phyloP scores from a whole-genome alignment of 192 early-diverging fungal species.

The Nowakowskiella sp. region DNA sequence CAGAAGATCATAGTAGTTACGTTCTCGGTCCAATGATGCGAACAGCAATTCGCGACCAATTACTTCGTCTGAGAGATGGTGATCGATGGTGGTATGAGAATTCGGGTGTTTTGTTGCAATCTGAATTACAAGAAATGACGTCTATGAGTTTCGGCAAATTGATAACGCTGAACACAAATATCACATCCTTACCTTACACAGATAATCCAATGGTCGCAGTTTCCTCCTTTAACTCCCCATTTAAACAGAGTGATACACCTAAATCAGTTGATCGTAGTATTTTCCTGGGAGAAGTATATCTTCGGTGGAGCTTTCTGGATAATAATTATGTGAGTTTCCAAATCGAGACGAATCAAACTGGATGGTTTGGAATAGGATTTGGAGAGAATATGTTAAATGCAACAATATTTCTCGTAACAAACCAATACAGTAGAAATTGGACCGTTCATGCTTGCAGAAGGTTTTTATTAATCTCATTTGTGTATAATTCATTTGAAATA shows the following conservation, averaged over 20 bases:
- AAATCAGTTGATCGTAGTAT: neutral
- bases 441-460: conserved; percentile 24
- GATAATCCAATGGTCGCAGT: conserved; percentile 20
- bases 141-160: conserved; percentile 19
- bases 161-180: conserved; percentile 31
- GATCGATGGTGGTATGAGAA: conserved; percentile 48
- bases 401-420: conserved; percentile 22
- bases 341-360: conserved; percentile 27
- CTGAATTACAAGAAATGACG: conserved; percentile 25
- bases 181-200: conserved; percentile 19
- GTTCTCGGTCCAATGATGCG: conserved; percentile 25
- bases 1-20: conserved; percentile 18
- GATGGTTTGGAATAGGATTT: conserved; percentile 37
- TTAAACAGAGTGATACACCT: neutral
- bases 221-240: conserved; percentile 5
- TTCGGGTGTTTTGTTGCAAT: conserved; percentile 30
- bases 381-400: conserved; percentile 23
- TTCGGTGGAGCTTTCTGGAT: conserved; percentile 6
- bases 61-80: conserved; percentile 32
- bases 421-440: conserved; percentile 5
- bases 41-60: conserved; percentile 32
- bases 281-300: neutral
- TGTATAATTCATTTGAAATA: no score
- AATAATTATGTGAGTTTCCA: conserved; percentile 8
- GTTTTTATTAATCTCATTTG: no score